Evolutionary conservation across 768 basidiomycete species (phyloP).

Genomic region (Xanthoconium stramineum): DNA sequence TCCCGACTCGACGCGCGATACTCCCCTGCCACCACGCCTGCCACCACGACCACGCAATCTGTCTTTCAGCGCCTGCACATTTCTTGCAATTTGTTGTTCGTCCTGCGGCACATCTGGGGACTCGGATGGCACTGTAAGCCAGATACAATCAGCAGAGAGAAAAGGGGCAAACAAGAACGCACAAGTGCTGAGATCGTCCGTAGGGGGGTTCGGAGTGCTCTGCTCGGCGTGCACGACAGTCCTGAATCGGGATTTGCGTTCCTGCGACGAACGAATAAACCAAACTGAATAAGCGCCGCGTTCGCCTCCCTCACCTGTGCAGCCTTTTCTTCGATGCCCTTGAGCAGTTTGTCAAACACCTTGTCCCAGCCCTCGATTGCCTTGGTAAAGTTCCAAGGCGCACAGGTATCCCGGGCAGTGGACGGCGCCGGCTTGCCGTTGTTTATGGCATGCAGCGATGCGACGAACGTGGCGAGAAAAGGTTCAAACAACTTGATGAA

Average conservation of each 20-base stretch:
- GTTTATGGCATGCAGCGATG: slow-evolving; percentile 69
- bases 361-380: slow-evolving; percentile 80
- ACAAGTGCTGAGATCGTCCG: slow-evolving; percentile 61
- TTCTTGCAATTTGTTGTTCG: slow-evolving; percentile 88
- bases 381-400: slow-evolving; percentile 65
- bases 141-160: neutral
- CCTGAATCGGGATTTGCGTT: slow-evolving; percentile 66
- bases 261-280: slow-evolving; percentile 39
- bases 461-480: slow-evolving; percentile 77
- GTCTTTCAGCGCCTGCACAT: slow-evolving; percentile 86
- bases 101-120: slow-evolving; percentile 56
- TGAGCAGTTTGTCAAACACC: slow-evolving; percentile 73
- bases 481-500: slow-evolving; percentile 88
- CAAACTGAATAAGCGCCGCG: neutral
- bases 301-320: slow-evolving; percentile 47
- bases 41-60: slow-evolving; percentile 75
- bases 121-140: slow-evolving; percentile 42
- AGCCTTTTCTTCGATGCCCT: slow-evolving; percentile 71
- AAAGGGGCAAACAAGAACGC: slow-evolving; percentile 11
- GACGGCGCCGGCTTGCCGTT: slow-evolving; percentile 37
- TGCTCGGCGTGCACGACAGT: slow-evolving; percentile 33
- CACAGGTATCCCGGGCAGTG: slow-evolving; percentile 33
- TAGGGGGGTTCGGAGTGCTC: slow-evolving; percentile 44
- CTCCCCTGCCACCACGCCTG: slow-evolving; percentile 49
- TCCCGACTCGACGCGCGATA: slow-evolving; percentile 46